Conservation (phyloP, 169 alveolate species). For the Cystoisospora suis region DNA sequence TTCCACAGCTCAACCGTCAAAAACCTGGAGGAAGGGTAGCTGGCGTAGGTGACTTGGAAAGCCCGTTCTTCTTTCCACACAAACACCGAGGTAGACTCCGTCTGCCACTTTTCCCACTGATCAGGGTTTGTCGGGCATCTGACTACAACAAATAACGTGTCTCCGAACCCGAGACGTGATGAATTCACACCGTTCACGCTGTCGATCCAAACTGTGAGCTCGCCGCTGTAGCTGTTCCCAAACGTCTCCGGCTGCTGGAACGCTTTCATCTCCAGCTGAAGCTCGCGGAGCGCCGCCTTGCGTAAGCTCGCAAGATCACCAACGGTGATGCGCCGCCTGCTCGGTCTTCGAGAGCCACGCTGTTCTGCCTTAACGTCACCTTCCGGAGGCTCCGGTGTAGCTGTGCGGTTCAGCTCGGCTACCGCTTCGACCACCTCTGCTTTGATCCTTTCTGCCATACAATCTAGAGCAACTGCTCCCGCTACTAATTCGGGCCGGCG, state of each 20-base stretch:
- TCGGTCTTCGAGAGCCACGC: not conserved
- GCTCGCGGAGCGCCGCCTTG: not conserved
- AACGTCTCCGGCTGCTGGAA: not conserved
- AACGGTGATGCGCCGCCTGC: not conserved
- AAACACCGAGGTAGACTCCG: not conserved
- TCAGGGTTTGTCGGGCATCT: not conserved
- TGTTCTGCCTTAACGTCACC: too few relatives aligned
- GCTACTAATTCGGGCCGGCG: too few relatives aligned
- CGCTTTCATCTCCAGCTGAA: not conserved
- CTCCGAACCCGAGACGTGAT: not conserved
- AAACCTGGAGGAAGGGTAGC: not conserved
- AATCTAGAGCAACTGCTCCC: too few relatives aligned
- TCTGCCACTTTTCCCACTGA: not conserved
- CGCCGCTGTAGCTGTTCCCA: not conserved
- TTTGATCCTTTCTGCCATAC: not conserved
- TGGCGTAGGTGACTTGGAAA: not conserved
- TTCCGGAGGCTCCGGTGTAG: too few relatives aligned
- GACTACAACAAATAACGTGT: not conserved
- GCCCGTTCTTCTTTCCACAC: not conserved
- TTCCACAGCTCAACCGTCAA: not conserved
- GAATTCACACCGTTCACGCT: not conserved
- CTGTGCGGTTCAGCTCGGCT: not conserved
- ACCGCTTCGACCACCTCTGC: not conserved
- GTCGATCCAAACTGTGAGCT: not conserved
- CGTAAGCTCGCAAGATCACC: not conserved